Conservation (phyloP, 2,329 filamentous ascomycete species). For the Sarocladium brachiariae region DNA sequence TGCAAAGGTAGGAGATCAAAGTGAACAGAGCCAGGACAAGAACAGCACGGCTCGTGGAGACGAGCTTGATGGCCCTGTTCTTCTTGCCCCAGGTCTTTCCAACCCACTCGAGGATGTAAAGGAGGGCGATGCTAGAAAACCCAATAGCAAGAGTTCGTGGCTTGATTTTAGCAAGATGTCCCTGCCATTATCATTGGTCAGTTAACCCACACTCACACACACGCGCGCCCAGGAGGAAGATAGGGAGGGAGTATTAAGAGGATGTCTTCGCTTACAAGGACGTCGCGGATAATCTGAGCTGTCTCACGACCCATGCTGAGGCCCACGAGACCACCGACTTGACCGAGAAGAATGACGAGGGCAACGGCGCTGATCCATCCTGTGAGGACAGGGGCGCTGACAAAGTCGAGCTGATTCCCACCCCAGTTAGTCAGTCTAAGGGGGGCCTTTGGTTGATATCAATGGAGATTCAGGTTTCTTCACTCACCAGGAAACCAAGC, state of each 20-base stretch:
- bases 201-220: no score
- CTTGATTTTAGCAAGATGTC: slow-evolving; percentile 48
- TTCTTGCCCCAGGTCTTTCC: slow-evolving; percentile 53
- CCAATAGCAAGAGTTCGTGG: slow-evolving; percentile 54
- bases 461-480: no score
- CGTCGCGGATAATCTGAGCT: slow-evolving; percentile 51
- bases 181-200: slow-evolving; percentile 12
- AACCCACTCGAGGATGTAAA: slow-evolving; percentile 49
- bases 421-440: background rate
- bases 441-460: no score
- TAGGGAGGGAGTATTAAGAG: background rate
- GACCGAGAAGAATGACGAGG: slow-evolving; percentile 59
- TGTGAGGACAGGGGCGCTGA: slow-evolving; percentile 56
- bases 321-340: slow-evolving; percentile 55
- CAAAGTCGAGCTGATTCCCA: slow-evolving; percentile 49
- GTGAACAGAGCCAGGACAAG: slow-evolving; percentile 56
- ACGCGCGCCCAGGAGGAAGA: no score
- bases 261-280: slow-evolving; percentile 38
- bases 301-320: slow-evolving; percentile 44
- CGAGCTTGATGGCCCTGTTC: slow-evolving; percentile 49
- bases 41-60: slow-evolving; percentile 54
- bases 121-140: slow-evolving; percentile 47
- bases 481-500: slow-evolving; percentile 46
- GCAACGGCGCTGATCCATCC: slow-evolving; percentile 62
- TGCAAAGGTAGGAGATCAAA: slow-evolving; percentile 55